Evolutionary conservation across 116 monocot species (phyloP), one percentile per base, ranked within the genome.

Genomic region (Phalaenopsis hybrid): DNA sequence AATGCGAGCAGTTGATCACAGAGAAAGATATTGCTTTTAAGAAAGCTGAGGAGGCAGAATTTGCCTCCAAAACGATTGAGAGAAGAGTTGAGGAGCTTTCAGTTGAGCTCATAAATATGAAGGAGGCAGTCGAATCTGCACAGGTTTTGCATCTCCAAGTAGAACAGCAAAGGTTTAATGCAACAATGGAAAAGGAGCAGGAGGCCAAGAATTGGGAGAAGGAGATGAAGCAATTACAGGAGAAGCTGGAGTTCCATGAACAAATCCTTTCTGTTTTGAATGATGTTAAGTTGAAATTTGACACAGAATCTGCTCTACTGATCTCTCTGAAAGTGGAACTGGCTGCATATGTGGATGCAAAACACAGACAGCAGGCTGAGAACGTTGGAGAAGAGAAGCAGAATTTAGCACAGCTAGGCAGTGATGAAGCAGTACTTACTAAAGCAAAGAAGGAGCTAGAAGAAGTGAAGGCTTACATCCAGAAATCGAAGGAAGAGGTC

Each of bases 81-180:
- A n/a, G n/a, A n/a, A n/a, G n/a, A n/a, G n/a, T n/a, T n/a, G n/a
- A n/a, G n/a, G n/a, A n/a, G n/a, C n/a, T n/a, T n/a, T n/a, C n/a
- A n/a, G n/a, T n/a, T n/a, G n/a, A n/a, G n/a, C n/a, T n/a, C n/a
- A n/a, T n/a, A n/a, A n/a, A n/a, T n/a, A n/a, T n/a, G n/a, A n/a
- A n/a, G n/a, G n/a, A n/a, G n/a, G n/a, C n/a, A n/a, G n/a, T n/a
- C n/a, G n/a, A n/a, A n/a, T n/a, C n/a, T n/a, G 67, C 91, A 28
- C 85, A 86, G 77, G 83, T 81, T 15, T 78, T 79, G 52, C 88
- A 86, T 79, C 78, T 79, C 10, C 83, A 91, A 83, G 88, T 88
- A 57, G 91, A 91, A 80, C 84, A 88, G 75, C 75, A 49, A 59
- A 81, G 81, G 65, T 68, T 88, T n/a, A 65, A 78, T 77, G 86